These are phyloP conservation scores for Colletotrichum tropicale DNA, from an alignment of 2,329 filamentous ascomycete species.

Conservation along the genomic window DNA sequence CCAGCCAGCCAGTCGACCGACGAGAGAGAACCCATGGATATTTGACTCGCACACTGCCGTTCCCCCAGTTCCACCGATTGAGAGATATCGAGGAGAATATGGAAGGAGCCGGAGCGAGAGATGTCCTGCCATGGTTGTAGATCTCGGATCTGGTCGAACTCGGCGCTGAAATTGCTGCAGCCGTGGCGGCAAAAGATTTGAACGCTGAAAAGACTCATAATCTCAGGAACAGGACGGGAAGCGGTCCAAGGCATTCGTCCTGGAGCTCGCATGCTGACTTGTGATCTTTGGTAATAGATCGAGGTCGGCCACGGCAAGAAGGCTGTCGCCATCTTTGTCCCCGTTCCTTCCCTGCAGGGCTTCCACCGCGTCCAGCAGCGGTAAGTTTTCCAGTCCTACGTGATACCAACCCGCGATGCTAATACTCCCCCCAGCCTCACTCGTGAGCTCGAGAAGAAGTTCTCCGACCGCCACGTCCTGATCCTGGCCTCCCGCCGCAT, in stretches of 20 bases:
- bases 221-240: slow-evolving; percentile 72
- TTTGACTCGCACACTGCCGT: neutral
- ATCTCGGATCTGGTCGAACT: neutral
- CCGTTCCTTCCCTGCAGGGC: slow-evolving; percentile 95
- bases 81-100: slow-evolving; percentile 6
- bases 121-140: neutral
- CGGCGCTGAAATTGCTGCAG: neutral
- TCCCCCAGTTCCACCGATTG: neutral
- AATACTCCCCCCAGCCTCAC: slow-evolving; percentile 76
- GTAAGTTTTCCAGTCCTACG: too few relatives aligned
- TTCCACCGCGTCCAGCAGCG: slow-evolving; percentile 99
- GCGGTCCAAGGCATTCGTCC: slow-evolving; percentile 72
- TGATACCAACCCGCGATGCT: neutral
- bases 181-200: slow-evolving; percentile 25
- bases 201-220: slow-evolving; percentile 24
- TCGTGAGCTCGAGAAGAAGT: slow-evolving; percentile 99
- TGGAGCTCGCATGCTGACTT: slow-evolving; percentile 81
- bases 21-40: neutral
- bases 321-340: slow-evolving; percentile 99
- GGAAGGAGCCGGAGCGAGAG: neutral
- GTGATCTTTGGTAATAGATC: slow-evolving; percentile 77
- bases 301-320: slow-evolving; percentile 99
- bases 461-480: slow-evolving; percentile 99
- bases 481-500: slow-evolving; percentile 99
- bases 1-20: neutral